Evolutionary conservation across 306 rosid genomes (phyloP), one percentile per base, ranked within the genome.

Genomic region (Trichosanthes truncata): DNA sequence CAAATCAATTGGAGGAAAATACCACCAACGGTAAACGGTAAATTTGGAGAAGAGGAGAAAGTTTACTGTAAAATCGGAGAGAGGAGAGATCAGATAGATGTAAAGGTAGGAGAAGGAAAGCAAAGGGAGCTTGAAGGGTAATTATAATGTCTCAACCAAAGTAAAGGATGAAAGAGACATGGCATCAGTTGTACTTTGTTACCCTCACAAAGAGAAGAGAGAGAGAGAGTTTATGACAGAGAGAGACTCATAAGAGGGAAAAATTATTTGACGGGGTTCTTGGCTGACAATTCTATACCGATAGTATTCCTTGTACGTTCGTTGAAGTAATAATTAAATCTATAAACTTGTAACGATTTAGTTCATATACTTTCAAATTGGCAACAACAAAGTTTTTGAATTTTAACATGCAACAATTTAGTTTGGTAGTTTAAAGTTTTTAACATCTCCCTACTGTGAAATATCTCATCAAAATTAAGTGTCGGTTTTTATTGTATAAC

Each of bases 31-130:
- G 80, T 76, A 45, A 78, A 52, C 79, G 66, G 53, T 77, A 77
- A 59, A 76, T 60, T 77, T 81, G 77, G 84, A 85, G 77, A 45
- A 25, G 85, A 81, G 68, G 81, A 36, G 85, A 87, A 85, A 83
- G 65, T 38, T 46, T 79, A 23, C 5, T 23, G 76, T 69, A 43
- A 69, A 69, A 69, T 69, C 20, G n/a, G 36, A 5, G 25, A 20
- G 74, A 75, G 53, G 53, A 36, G n/a, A 46, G 77, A 74, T 59
- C 4, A 72, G 77, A 74, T 66, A 66, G 25, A 66, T 48, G 78
- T 15, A 49, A 77, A 77, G 55, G 56, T 14, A 13, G 40, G 67
- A 77, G 71, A 57, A 57, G 69, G 69, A 77, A 77, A 77, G 80
- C 69, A 77, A 77, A 57, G 80, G 69, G 69, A 77, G 69, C 67